Conservation (phyloP, 1,284 basidiomycete genomes). For the Ustilago esculenta region DNA sequence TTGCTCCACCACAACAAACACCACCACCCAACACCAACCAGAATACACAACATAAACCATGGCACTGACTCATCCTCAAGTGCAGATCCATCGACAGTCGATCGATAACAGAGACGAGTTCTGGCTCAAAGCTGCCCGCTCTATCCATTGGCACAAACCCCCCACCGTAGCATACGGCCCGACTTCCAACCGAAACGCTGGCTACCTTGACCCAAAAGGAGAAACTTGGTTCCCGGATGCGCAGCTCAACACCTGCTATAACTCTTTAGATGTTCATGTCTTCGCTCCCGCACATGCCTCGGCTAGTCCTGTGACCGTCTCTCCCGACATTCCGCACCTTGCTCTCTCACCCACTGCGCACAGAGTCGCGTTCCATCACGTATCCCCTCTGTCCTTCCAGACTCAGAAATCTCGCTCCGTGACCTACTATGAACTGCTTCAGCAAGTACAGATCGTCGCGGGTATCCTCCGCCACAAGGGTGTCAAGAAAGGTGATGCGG, state of each 20-base stretch:
- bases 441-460: conserved; percentile 55
- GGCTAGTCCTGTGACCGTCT: conserved; percentile 41
- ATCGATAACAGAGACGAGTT: conserved; percentile 45
- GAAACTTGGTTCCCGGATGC: conserved; percentile 54
- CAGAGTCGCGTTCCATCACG: conserved; percentile 51
- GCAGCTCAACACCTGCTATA: conserved; percentile 52
- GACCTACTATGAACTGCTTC: conserved; percentile 56
- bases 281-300: conserved; percentile 31
- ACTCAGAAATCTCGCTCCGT: conserved; percentile 42
- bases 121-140: conserved; percentile 50
- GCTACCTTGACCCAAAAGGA: conserved; percentile 35
- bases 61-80: conserved; percentile 41
- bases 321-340: conserved; percentile 51
- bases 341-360: conserved; percentile 41
- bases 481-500: conserved; percentile 59
- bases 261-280: conserved; percentile 43
- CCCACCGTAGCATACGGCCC: conserved; percentile 48
- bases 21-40: no score
- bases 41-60: no score
- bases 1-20: no score
- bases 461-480: conserved; percentile 55
- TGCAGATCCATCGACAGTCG: conserved; percentile 49
- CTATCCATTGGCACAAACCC: conserved; percentile 55
- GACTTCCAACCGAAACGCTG: conserved; percentile 16
- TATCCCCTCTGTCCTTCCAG: conserved; percentile 55